Percentiles rank a stretch among this genome's conserved stretches.
Evolutionary conservation across 2,329 filamentous ascomycete species (phyloP).

Genomic region (Verticillium nubilum): DNA sequence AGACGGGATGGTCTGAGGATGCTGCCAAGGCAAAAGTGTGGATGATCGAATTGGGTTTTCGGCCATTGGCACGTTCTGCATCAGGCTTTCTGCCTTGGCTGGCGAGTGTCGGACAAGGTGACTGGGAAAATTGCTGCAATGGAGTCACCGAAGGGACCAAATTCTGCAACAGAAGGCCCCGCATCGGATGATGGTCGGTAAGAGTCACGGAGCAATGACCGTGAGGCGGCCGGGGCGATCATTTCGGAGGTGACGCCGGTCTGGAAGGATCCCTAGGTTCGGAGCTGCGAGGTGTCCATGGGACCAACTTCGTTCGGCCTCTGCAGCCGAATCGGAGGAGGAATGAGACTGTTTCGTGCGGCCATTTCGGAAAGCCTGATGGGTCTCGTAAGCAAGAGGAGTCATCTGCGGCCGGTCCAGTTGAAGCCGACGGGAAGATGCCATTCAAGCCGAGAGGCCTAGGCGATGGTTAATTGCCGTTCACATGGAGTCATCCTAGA

Average conservation of each 20-base stretch:
- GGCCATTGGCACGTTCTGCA: not conserved
- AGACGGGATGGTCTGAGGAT: not conserved
- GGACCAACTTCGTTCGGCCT: not conserved
- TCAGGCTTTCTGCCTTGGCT: not conserved
- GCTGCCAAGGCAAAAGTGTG: not conserved
- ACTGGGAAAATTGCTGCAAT: not conserved
- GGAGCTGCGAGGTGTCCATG: not conserved
- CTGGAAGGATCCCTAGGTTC: not conserved
- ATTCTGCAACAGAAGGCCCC: no score
- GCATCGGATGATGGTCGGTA: not conserved
- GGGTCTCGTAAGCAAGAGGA: not conserved
- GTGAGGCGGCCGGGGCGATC: not conserved
- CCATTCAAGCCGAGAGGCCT: not conserved
- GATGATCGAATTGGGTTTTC: not conserved
- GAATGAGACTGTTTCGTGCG: not conserved
- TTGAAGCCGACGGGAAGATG: not conserved
- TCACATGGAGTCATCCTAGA: no score
- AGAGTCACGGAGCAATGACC: not conserved
- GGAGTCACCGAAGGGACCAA: not conserved
- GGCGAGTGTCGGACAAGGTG: not conserved
- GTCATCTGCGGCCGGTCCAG: not conserved
- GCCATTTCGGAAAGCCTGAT: not conserved
- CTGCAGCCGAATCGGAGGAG: not conserved
- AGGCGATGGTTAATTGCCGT: no score
- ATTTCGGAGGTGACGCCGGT: not conserved